A percentile compares a stretch with the other conserved stretches of the same genome.
Conservation (phyloP, 202 grass and related monocot species). For the Setaria viridis region DNA sequence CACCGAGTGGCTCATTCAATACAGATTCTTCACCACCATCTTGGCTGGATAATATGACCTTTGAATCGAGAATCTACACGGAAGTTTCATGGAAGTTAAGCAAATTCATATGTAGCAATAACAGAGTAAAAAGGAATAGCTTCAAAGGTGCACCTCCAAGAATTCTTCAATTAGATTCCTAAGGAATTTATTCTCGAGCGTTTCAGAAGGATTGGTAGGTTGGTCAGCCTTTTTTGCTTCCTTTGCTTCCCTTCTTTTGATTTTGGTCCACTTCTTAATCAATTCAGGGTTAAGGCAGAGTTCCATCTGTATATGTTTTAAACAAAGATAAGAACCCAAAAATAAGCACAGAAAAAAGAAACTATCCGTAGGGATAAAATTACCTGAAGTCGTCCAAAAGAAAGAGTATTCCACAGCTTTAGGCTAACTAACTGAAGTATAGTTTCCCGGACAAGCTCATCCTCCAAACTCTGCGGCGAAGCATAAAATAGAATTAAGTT, state of each 20-base stretch:
- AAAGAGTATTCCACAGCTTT: constrained; percentile 87
- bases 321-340: constrained; percentile 51
- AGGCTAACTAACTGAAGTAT: constrained; percentile 92
- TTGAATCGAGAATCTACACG: constrained; percentile 86
- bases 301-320: constrained; percentile 82
- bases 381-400: constrained; percentile 87
- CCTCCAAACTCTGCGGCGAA: constrained; percentile 85
- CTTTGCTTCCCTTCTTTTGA: constrained; percentile 91
- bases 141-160: constrained; percentile 68
- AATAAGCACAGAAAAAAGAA: constrained; percentile 11
- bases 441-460: constrained; percentile 92
- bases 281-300: constrained; percentile 86
- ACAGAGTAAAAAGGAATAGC: constrained; percentile 15
- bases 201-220: constrained; percentile 59
- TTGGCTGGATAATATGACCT: constrained; percentile 66
- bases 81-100: constrained; percentile 29
- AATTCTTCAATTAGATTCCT: constrained; percentile 93
- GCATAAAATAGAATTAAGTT: constrained; percentile 25
- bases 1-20: constrained; percentile 52
- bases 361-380: background rate
- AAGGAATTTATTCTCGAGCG: constrained; percentile 81
- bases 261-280: constrained; percentile 97
- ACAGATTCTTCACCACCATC: constrained; percentile 54
- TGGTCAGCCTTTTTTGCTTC: constrained; percentile 72
- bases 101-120: constrained; percentile 36